Conservation (phyloP, 345 rosid species). For the Clausena lansium region DNA sequence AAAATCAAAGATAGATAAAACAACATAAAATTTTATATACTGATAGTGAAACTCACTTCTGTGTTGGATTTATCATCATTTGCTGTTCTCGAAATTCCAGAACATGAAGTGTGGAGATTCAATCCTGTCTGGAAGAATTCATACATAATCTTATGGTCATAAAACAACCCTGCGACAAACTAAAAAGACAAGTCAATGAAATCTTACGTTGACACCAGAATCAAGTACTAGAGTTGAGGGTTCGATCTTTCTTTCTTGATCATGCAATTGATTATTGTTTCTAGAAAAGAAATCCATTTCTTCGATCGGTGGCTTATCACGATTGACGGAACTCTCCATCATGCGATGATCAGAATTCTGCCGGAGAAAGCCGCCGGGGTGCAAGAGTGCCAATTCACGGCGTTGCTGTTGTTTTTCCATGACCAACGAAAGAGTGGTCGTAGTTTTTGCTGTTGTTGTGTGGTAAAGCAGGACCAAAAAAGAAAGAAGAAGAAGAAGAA, state of each 20-base stretch:
- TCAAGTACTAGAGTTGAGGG: conserved; percentile 32
- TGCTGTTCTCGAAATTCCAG: conserved; percentile 32
- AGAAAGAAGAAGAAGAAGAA: too few relatives aligned
- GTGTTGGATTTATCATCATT: conserved; percentile 34
- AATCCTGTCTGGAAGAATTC: conserved; percentile 46
- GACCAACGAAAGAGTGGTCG: conserved; percentile 19
- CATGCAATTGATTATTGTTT: conserved; percentile 27
- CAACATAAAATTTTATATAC: neutral
- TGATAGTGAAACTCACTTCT: conserved; percentile 40
- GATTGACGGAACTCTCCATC: conserved; percentile 20
- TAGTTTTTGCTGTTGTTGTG: conserved; percentile 17
- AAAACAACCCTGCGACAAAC: neutral
- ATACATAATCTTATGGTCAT: neutral
- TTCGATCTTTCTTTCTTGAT: conserved; percentile 31
- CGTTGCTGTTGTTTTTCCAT: conserved; percentile 63
- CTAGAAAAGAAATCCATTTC: conserved; percentile 84
- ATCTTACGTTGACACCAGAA: conserved; percentile 53
- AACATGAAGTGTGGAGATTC: conserved; percentile 44
- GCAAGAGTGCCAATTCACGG: conserved; percentile 58
- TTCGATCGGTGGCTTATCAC: conserved; percentile 38
- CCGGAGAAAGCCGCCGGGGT: conserved; percentile 45
- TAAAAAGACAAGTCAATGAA: conserved; percentile 1
- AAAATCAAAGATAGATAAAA: neutral
- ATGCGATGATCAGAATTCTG: conserved; percentile 25
- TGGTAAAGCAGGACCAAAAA: conserved; percentile 8